Conservation (phyloP, 2,329 filamentous ascomycete species). For the Alternaria tenuissima region DNA sequence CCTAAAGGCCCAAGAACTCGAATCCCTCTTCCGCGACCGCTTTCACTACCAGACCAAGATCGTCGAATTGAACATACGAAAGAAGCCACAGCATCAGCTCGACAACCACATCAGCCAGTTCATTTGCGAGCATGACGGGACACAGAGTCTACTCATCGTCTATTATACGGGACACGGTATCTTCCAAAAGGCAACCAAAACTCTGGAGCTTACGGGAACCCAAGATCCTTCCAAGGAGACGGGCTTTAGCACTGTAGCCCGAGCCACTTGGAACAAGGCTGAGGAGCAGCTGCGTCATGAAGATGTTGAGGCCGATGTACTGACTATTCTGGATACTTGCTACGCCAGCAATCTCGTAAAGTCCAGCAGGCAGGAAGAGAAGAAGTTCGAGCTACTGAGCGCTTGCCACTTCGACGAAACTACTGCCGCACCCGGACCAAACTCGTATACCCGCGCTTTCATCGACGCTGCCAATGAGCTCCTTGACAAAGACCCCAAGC, state of each 20-base stretch:
- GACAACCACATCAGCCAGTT: constrained; percentile 38
- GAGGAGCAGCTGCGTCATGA: constrained; percentile 41
- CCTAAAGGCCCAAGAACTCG: constrained; percentile 40
- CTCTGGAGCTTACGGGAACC: constrained; percentile 38
- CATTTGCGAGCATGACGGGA: constrained; percentile 39
- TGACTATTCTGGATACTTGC: constrained; percentile 52
- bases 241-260: constrained; percentile 36
- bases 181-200: constrained; percentile 31
- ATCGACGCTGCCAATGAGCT: constrained; percentile 42
- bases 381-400: constrained; percentile 46
- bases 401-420: constrained; percentile 39
- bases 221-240: constrained; percentile 19
- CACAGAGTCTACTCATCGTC: constrained; percentile 46
- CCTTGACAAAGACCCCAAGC: constrained; percentile 26
- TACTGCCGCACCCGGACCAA: constrained; percentile 39
- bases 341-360: constrained; percentile 48
- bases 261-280: constrained; percentile 47
- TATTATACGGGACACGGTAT: constrained; percentile 53
- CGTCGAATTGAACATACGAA: constrained; percentile 43
- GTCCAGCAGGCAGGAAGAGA: constrained; percentile 30
- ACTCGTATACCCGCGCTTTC: constrained; percentile 47
- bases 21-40: constrained; percentile 34
- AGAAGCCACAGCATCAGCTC: constrained; percentile 48
- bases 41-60: constrained; percentile 44
- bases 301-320: constrained; percentile 44